Base-by-base conservation (phyloP, 2,329 filamentous ascomycete genomes). In the Colletotrichum musicola region DNA sequence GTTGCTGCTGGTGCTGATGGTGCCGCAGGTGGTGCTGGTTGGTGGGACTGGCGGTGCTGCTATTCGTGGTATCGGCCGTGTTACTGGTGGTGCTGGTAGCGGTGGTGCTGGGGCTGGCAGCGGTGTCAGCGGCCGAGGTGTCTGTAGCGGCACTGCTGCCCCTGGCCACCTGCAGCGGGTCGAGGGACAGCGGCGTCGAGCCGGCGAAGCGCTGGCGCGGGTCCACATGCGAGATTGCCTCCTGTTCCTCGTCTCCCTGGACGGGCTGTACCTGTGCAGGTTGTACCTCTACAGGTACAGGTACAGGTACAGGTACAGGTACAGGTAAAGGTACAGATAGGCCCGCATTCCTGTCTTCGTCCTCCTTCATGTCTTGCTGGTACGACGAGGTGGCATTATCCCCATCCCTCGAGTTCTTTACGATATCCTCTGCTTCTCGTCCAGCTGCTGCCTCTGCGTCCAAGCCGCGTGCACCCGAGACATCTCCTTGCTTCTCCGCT, bases 121-220 rank as follows among this genome's bases (percentile, higher is more conserved):
- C 22, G 35, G 40, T 30, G 22, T 27, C 16, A 20, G 30, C 18
- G 7, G 22, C 44, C 10, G 30, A 35, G 50, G 53, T 44, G 44
- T 64, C 51, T 57, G 46, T 58, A 50, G 62, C 46, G 46, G 58
- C 64, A 51, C 53, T 62, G 64, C 18, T 53, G 44, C 64, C 38
- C 64, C 58, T 62, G 64, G 44, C 49, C 65, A 61, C 56, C 65
- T 56, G 62, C 42, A 65, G 55, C 65, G 55, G 55, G 30, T 68
- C 67, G 49, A 71, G 64, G n/a, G 55, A 67, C 57, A 70, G 68
- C 50, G 70, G 70, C 44, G 70, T 71, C 42, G 70, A 70, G 27
- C 70, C 70, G 50, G 70, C 67, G 56, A 63, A 55, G 60, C 68
- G 62, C 56, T 64, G 65, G 54, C 62, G 61, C 55, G 55, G 62